Evolutionary conservation across 1,139 yeast species (phyloP), one percentile per base, ranked within the genome.

Genomic region (Pichia sp.): DNA sequence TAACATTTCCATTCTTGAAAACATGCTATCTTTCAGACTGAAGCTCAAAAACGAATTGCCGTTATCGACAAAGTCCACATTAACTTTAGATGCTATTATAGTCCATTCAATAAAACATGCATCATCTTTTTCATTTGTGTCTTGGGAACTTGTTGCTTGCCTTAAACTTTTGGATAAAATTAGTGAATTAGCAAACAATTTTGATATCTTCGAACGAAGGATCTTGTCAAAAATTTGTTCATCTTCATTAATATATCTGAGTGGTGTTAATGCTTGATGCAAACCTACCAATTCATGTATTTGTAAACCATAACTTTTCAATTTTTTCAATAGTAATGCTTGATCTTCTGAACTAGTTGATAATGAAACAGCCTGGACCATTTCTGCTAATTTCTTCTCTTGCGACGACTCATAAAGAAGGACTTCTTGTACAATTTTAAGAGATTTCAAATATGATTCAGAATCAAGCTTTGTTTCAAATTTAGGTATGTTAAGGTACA

Each of bases 71-170:
- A 89, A 69, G 60, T 86, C 97, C n/a, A 89, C 87, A 86, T 80
- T 89, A 56, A 92, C 89, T 63, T 85, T 96, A 0, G 81, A 90
- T 8, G 80, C 92, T 25, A 73, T 90, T 46, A 85, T 89, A 37
- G 42, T 36, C 56, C 54, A 50, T 46, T 55, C 58, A 39, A 52
- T 26, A 46, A 41, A 46, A 27, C 51, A 47, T 15, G 47, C 22
- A 40, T 55, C 54, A 66, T 55, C 61, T 61, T 50, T 55, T 64
- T 60, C 68, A 54, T 30, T 18, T 9, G 57, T 58, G 9, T 50
- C 54, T 16, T 22, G 25, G 3, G 51, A 41, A 36, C 35, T 22
- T 13, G 22, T 32, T n/a, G 46, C 30, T n/a, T 41, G 9, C 11
- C 30, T 13, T 16, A 61, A 61, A 45, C 72, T 70, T 55, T 75